Evolutionary conservation across 345 rosid genomes (phyloP), one percentile per base, ranked within the genome.

Genomic region (Arabidopsis thaliana): DNA sequence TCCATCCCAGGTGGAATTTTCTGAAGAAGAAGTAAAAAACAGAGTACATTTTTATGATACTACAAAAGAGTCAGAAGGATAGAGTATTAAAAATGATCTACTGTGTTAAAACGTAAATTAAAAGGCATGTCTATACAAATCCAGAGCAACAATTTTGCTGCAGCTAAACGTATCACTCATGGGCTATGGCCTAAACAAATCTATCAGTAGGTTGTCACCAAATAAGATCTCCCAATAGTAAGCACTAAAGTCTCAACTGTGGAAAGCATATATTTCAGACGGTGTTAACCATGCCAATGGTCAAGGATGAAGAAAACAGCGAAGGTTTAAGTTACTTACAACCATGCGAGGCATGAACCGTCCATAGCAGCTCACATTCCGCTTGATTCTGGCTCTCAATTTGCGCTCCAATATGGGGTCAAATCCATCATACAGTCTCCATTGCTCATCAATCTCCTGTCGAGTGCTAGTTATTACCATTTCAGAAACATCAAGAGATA

Each of bases 1-100:
- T 96, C 99, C 99, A 93, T 96, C 77, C 98, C 98, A 33, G 98
- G 99, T 80, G 98, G 93, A 70, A 96, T 96, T 88, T 83, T 78
- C 98, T 93, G 89, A 72, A 80, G 6, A 68, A 77, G 53, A 56
- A n/a, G 8, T 4, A 66, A 16, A 49, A 16, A 10, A 48, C 44
- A 58, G 22, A 40, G 33, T 48, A 23, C 62, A 41, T 42, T 23
- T 11, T 65, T 16, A 42, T 66, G 48, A 48, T 32, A 33, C 32
- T 10, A 55, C 50, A 53, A n/a, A 23, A 42, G 65, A 69, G 33
- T 60, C 38, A 52, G 11, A 5, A 38, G 12, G 24, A 24, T 2
- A 51, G 48, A 37, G 56, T 32, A 33, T 52, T 24, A 38, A 9
- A 40, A 49, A 49, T 49, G 38, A 53, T 56, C 20, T 57, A 69